Base-by-base conservation (phyloP, 1,139 yeast species). In the Hanseniaspora sp. region DNA sequence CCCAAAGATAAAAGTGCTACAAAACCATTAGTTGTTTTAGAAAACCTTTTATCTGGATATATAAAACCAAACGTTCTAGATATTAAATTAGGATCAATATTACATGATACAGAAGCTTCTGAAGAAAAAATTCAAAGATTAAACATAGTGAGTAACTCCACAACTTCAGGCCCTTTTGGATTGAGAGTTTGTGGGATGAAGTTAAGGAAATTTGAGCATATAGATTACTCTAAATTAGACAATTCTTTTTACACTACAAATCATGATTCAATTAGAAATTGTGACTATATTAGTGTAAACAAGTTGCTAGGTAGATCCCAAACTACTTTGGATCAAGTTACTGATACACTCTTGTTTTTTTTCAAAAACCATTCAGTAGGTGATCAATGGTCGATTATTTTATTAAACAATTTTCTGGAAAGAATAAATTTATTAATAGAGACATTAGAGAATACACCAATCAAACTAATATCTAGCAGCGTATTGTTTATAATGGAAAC, bases 111-210 rank as follows among this genome's bases (percentile, higher is more conserved):
- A 4, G 68, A 70, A 5, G 78, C 86, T 0, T 18, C 74, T 1
- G 67, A 62, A 0, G 95, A 80, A 37, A 92, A 92, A 63, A 72
- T 70, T 17, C 69, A 69, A 45, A 66, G 97, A 44, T 69, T 92
- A 61, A 71, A 70, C 37, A 67, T 73, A 42, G 96, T 92, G 0
- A 76, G 94, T 45, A 64, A 69, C 1, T 59, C 72, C 0, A 90
- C 97, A 1, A 92, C 97, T 1, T 83, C 94, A 53, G 95, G 96
- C 0, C 69, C 82, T 1, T 70, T 86, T 18, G 75, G 79, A 23
- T 80, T 83, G 59, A 71, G 98, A 56, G 77, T 92, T 1, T 90
- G 97, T 61, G 98, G 98, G 0, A 86, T 92, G 95, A 83, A 82
- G 61, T 68, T 83, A 2, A 74, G 68, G 59, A 64, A 67, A 46